Conservation (phyloP, 257 asterid genomes). For the Jasminum sambac region DNA sequence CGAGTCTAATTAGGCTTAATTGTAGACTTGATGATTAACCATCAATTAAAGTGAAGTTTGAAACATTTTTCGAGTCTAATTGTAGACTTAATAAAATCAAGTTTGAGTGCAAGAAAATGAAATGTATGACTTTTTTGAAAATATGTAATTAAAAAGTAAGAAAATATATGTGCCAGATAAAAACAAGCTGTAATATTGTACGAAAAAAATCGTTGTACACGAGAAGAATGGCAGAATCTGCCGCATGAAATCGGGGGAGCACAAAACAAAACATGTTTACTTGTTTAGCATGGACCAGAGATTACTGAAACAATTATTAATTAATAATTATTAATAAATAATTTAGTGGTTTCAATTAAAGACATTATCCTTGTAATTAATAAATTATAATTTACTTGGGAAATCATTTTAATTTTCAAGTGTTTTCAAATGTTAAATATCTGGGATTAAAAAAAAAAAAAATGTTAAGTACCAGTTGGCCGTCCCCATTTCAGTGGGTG, state of each 20-base stretch:
- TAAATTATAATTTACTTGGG: constrained; percentile 7
- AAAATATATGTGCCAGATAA: neutral
- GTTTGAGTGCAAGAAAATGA: too few relatives aligned
- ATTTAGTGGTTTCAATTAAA: constrained; percentile 28
- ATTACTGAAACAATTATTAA: constrained; percentile 29
- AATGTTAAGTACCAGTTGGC: too few relatives aligned
- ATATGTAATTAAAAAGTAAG: too few relatives aligned
- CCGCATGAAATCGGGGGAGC: constrained; percentile 17
- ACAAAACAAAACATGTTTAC: constrained; percentile 49
- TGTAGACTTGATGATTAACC: too few relatives aligned
- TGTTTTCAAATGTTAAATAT: constrained; percentile 23
- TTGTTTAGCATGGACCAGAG: constrained; percentile 36
- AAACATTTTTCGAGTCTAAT: too few relatives aligned
- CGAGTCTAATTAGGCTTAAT: too few relatives aligned
- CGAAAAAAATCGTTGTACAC: neutral
- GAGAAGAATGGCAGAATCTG: constrained; percentile 13
- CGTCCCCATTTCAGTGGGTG: neutral
- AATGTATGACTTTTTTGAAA: too few relatives aligned
- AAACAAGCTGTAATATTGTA: neutral
- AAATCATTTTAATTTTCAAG: neutral
- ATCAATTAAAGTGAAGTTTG: too few relatives aligned
- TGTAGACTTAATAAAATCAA: too few relatives aligned
- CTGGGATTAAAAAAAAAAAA: too few relatives aligned
- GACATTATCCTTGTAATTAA: constrained; percentile 19
- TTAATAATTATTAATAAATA: constrained; percentile 16